Base-by-base conservation (phyloP, 2,329 filamentous ascomycete genomes). In the Aschersonia sp. region DNA sequence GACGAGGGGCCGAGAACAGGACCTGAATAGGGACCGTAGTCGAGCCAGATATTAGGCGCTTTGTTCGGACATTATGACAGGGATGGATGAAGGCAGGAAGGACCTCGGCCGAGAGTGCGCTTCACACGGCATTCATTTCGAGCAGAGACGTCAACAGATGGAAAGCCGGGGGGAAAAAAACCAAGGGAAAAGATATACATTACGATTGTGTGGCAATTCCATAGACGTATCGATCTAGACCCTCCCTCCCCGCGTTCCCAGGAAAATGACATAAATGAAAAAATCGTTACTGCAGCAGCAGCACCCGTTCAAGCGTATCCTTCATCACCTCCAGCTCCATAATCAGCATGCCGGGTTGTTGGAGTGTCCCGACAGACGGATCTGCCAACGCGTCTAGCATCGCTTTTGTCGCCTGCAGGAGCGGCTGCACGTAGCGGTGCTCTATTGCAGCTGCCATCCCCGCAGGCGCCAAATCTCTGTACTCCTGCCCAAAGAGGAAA, bases 371-470 rank as follows among this genome's bases (percentile, higher is more conserved):
- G 39, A 59, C 40, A 32, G 63, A 59, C 42, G 59, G 60, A 48
- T 62, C 60, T 8, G 58, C 59, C 37, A 61, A 51, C 5, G 60
- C 60, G 30, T 56, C 57, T 35, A 55, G 55, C 43, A 72, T 48
- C 43, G 51, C 59, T 53, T 61, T 65, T 8, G 71, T 68, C 0
- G 69, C 68, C 31, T 63, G 59, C 45, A 70, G 53, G 45, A 82
- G 56, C 4, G 79, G 79, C 47, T 71, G 68, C 2, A 76, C 66
- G 57, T 78, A 82, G 32, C 78, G 66, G 55, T 78, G 71, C 57
- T 76, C 72, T 29, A 81, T 72, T 1, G 76, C 72, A 7, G 70
- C 68, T 1, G 70, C 68, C 72, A 80, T 77, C 1, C 74, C 75
- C 2, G 62, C 63, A 1, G 79, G 78, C 8, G 78, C 68, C 5